Evolutionary conservation across 2,329 filamentous ascomycete genomes (phyloP).

Genomic region (Ceratocystis variospora): DNA sequence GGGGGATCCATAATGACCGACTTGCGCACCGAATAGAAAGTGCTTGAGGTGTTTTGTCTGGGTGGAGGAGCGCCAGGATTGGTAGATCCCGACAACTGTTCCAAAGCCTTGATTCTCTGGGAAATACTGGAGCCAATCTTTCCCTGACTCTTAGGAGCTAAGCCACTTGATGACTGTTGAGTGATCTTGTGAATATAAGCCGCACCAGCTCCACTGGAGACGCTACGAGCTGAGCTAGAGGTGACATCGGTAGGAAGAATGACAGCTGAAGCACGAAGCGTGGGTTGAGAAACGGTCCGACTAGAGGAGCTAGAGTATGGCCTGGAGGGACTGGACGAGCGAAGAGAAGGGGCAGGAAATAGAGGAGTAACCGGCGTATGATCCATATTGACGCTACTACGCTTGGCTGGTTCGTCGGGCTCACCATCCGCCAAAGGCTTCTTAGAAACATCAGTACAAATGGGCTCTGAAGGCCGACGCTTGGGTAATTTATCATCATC

Average conservation of each 20-base stretch:
- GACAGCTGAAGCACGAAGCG: conserved; percentile 29
- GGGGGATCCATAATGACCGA: conserved; percentile 28
- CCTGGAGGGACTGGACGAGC: conserved; percentile 20
- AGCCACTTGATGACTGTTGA: conserved; percentile 36
- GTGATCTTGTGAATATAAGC: conserved; percentile 41
- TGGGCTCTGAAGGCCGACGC: conserved; percentile 13
- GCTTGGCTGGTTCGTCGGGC: conserved; percentile 69
- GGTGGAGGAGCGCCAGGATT: conserved; percentile 1
- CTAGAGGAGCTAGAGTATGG: conserved; percentile 24
- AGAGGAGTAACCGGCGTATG: conserved; percentile 59
- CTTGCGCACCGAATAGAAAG: conserved; percentile 47
- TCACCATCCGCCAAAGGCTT: conserved; percentile 30
- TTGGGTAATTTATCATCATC: conserved; percentile 4
- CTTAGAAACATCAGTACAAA: conserved; percentile 37
- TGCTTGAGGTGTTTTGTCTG: conserved; percentile 34
- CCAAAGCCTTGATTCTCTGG: conserved; percentile 78
- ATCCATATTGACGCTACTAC: conserved; percentile 57
- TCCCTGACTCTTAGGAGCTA: conserved; percentile 53
- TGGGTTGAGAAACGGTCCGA: conserved; percentile 37
- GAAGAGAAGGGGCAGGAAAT: conserved; percentile 29
- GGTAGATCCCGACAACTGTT: conserved; percentile 49
- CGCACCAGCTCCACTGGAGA: conserved; percentile 38
- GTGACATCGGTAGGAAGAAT: conserved; percentile 34
- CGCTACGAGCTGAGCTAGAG: conserved; percentile 36
- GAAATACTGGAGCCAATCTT: conserved; percentile 86